Conservation (phyloP, 257 asterid genomes). For the Hygrophila difformis region DNA sequence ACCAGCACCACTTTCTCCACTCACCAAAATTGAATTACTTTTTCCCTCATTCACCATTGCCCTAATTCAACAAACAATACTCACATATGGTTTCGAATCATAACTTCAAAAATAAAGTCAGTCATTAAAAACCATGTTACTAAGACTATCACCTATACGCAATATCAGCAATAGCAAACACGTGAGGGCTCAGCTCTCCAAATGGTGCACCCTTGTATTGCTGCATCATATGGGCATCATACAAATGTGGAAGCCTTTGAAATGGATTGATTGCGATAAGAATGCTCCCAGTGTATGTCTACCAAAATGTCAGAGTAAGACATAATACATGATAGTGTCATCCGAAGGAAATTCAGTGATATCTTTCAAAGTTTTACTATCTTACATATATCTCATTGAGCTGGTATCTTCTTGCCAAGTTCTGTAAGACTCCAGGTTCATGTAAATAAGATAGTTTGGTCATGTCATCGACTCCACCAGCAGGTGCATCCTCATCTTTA, state of each 20-base stretch:
- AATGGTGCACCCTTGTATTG: slow-evolving; percentile 92
- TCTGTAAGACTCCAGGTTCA: slow-evolving; percentile 94
- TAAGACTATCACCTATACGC: slow-evolving; percentile 56
- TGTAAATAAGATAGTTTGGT: slow-evolving; percentile 93
- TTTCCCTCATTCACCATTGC: slow-evolving; percentile 57
- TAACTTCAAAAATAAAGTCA: too few relatives aligned
- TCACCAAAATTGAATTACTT: slow-evolving; percentile 58
- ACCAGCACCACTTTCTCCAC: slow-evolving; percentile 80
- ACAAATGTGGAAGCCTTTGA: slow-evolving; percentile 92
- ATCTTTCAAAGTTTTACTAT: slow-evolving; percentile 17
- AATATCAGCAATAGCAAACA: slow-evolving; percentile 91
- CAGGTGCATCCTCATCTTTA: slow-evolving; percentile 90
- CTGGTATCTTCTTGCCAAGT: slow-evolving; percentile 78
- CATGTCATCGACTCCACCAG: slow-evolving; percentile 97
- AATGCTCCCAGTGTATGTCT: slow-evolving; percentile 98
- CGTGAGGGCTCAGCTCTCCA: slow-evolving; percentile 94
- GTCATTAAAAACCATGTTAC: neutral
- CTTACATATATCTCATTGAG: slow-evolving; percentile 90
- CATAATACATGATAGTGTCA: slow-evolving; percentile 20
- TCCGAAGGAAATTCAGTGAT: slow-evolving; percentile 16
- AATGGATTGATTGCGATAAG: slow-evolving; percentile 98
- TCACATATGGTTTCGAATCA: slow-evolving; percentile 29
- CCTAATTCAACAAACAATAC: slow-evolving; percentile 33
- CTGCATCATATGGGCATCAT: slow-evolving; percentile 82
- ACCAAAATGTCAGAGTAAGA: slow-evolving; percentile 31